These are phyloP conservation scores for Pseudocercospora pini-densiflorae DNA, from an alignment of 2,329 filamentous ascomycete genomes.

Conservation along the genomic window DNA sequence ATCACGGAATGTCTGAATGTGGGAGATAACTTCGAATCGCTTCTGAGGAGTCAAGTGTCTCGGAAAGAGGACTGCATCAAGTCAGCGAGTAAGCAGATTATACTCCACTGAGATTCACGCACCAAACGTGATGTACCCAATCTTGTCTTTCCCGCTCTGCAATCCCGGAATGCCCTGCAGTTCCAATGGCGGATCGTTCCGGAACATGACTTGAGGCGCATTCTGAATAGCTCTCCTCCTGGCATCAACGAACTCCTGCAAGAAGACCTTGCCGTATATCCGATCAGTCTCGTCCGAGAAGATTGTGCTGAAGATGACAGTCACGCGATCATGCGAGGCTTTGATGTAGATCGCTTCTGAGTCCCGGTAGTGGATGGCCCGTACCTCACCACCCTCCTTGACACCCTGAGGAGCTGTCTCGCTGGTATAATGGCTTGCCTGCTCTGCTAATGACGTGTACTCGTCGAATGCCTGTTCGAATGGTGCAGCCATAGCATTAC, in stretches of 20 bases:
- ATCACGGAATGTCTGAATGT: conserved; percentile 99
- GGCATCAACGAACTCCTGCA: conserved; percentile 98
- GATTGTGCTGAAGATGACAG: conserved; percentile 97
- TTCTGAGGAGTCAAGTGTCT: conserved; percentile 89
- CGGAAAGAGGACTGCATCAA: conserved; percentile 79
- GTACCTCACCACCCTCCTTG: conserved; percentile 86
- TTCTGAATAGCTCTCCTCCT: conserved; percentile 95
- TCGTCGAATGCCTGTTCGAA: conserved; percentile 98
- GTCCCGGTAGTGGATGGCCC: conserved; percentile 97
- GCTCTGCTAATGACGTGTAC: conserved; percentile 82
- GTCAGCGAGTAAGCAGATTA: conserved; percentile 8
- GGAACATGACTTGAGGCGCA: conserved; percentile 94
- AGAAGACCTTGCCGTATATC: conserved; percentile 97
- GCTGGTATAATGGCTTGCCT: conserved; percentile 88
- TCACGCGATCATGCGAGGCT: conserved; percentile 94
- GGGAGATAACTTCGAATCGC: conserved; percentile 93
- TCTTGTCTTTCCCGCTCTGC: conserved; percentile 75
- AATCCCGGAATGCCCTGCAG: conserved; percentile 86
- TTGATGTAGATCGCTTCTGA: conserved; percentile 99
- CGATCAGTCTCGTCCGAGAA: conserved; percentile 98
- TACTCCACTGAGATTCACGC: conserved; percentile 36
- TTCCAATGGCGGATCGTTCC: conserved; percentile 91
- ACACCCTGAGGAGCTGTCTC: conserved; percentile 93
- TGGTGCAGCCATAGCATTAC: conserved; percentile 97
- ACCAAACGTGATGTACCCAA: conserved; percentile 99